Evolutionary conservation across 352 stramenopile species (phyloP), one percentile per base, ranked within the genome.

Genomic region (Lagenidium giganteum): DNA sequence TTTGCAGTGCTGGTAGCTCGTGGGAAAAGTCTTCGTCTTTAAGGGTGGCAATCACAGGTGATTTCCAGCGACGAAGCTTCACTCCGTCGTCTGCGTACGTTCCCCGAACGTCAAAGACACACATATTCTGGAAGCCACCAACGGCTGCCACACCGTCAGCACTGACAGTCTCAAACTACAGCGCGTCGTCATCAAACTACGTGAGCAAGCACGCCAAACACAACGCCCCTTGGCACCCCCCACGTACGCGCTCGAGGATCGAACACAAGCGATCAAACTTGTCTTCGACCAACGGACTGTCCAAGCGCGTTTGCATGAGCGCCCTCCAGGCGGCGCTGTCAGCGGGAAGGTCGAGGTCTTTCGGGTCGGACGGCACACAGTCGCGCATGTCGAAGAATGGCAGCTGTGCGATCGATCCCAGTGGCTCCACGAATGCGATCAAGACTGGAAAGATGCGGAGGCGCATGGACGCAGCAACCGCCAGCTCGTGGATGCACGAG

Each of bases 401-500:
- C 18, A 89, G 59, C 62, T 87, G 80, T 2, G 54, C 52, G 45
- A 87, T 84, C 23, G 67, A 64, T 13, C 72, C 71, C 9, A 70
- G 74, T 8, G 77, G 77, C 17, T 76, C 67, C 37, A 74, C 86
- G 23, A 86, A 70, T 0, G 57, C 70, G 31, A 89, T 62, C 42
- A 89, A 53, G 8, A 83, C 74, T 2, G 74, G 77, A 30, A 89
- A 89, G 46, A 87, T 87, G 41, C 62, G 71, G 8, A 89, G 61
- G 11, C 66, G 61, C 23, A 80, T 60, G 14, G 70, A 64, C 18
- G 70, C 68, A 8, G 77, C 77, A 27, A 71, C 67, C 8, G 77
- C 71, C 13, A 89, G 75, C 56, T 89, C 77, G 49, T 89, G 87
- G 42, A 89, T 65, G 26, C 77, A 89, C 47, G 86, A 89, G 20